Base-by-base conservation (phyloP, 257 asterid genomes). In the Thymus quinquecostatus region DNA sequence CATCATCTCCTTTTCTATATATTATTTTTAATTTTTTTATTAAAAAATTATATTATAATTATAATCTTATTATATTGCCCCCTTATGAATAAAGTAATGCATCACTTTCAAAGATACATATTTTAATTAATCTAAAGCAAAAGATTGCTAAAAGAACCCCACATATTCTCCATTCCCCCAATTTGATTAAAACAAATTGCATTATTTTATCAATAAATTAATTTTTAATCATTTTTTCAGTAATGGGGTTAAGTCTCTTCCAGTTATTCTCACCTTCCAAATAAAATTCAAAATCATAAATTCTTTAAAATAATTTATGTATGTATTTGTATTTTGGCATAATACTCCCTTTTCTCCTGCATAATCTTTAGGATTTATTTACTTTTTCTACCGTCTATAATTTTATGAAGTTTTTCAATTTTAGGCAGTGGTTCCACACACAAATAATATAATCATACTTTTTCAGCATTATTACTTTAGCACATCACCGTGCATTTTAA, bases 1-100 rank as follows among this genome's bases (percentile, higher is more conserved):
- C 85, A 77, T 83, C 86, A 57, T 64, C 78, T 75, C 75, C 65
- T 70, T 66, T 70, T 80, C 74, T 70, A 74, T 68, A 72, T 75
- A 82, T 85, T 75, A 83, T 71, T 84, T 21, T 21, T 21, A 21
- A 21, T 21, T 21, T 21, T 21, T 21, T 21, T 21, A 21, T 21
- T 21, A 21, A 21, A 21, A 21, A 21, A 21, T 21, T 21, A 21
- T 21, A 21, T 21, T 21, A 21, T 21, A 21, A 68, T 59, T 67
- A 40, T 60, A 43, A 51, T 66, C 53, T 40, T 70, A 73, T 71
- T 64, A 57, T 77, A 58, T 60, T 53, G 34, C 53, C 40, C 50
- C 34, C 65, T 59, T 27, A 41, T 56, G 50, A 66, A 69, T 66
- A 56, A 67, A 47, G 50, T 61, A 66, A 68, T 29, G 61, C 72